These are phyloP conservation scores for Brasilioporus rufonigricans DNA, from an alignment of 768 basidiomycete genomes.

Conservation along the genomic window DNA sequence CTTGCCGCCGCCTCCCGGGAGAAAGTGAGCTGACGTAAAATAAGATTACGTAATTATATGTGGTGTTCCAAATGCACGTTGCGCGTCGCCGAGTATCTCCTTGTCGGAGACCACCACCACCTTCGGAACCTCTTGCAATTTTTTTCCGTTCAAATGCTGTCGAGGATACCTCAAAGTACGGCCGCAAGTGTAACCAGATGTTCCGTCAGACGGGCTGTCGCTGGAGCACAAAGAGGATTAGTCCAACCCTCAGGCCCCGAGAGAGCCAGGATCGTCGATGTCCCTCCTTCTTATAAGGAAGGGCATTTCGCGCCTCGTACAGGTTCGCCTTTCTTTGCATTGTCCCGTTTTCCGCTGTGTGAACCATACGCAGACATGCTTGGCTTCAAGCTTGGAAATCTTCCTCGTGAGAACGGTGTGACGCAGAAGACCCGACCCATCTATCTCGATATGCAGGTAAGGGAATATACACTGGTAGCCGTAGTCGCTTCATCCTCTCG, in stretches of 20 bases:
- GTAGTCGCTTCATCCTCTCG: slow-evolving; percentile 3
- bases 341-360: not conserved
- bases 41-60: slow-evolving; percentile 18
- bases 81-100: not conserved
- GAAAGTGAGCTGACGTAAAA: slow-evolving; percentile 36
- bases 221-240: slow-evolving; percentile 50
- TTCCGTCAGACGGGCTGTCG: slow-evolving; percentile 20
- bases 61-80: not conserved
- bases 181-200: slow-evolving; percentile 27
- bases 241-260: slow-evolving; percentile 84
- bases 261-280: slow-evolving; percentile 78
- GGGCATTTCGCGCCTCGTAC: slow-evolving; percentile 66
- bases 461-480: slow-evolving; percentile 18
- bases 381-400: slow-evolving; percentile 77
- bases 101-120: slow-evolving; percentile 11
- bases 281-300: slow-evolving; percentile 72
- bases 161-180: slow-evolving; percentile 47
- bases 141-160: slow-evolving; percentile 46
- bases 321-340: slow-evolving; percentile 42
- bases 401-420: slow-evolving; percentile 54
- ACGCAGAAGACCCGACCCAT: slow-evolving; percentile 79
- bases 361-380: slow-evolving; percentile 66
- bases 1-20: slow-evolving; percentile 81
- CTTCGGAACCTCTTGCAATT: slow-evolving; percentile 4
- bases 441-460: slow-evolving; percentile 96